A percentile compares a stretch with the other conserved stretches of the same genome.
These are phyloP conservation scores for Phytophthora vignae DNA, from an alignment of 352 stramenopile species.

Conservation along the genomic window DNA sequence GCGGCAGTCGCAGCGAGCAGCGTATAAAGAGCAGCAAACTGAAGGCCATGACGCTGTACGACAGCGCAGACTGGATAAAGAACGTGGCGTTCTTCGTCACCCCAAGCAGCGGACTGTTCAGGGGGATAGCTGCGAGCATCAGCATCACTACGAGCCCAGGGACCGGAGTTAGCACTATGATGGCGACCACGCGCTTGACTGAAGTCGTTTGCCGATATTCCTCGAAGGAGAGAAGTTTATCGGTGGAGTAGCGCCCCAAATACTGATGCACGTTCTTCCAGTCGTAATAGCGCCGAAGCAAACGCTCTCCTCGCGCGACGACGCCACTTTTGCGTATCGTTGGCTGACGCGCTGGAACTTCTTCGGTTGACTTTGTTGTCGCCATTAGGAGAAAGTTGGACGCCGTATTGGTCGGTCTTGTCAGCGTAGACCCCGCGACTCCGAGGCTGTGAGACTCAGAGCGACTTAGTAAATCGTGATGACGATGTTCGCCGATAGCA, in stretches of 20 bases:
- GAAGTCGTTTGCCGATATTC: conserved; percentile 21
- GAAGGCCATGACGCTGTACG: conserved; percentile 6
- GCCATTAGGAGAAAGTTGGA: background rate
- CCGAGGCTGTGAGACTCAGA: background rate
- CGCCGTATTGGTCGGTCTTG: background rate
- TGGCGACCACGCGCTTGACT: conserved; percentile 6
- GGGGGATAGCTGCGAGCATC: conserved; percentile 9
- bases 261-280: conserved; percentile 43
- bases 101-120: conserved; percentile 6
- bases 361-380: background rate
- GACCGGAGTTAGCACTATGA: conserved; percentile 17
- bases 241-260: conserved; percentile 38
- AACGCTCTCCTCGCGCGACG: background rate
- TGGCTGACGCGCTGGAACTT: background rate
- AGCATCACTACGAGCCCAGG: conserved; percentile 8
- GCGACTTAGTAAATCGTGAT: background rate
- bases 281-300: conserved; percentile 22
- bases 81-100: background rate
- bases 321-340: background rate
- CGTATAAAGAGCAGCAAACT: conserved; percentile 13
- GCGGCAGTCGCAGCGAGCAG: conserved; percentile 19
- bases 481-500: background rate
- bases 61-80: conserved; percentile 19
- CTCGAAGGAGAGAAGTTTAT: conserved; percentile 34
- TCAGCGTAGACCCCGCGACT: background rate